Base-by-base conservation (phyloP, 2,329 filamentous ascomycete genomes). In the Zopfia rhizophila region DNA sequence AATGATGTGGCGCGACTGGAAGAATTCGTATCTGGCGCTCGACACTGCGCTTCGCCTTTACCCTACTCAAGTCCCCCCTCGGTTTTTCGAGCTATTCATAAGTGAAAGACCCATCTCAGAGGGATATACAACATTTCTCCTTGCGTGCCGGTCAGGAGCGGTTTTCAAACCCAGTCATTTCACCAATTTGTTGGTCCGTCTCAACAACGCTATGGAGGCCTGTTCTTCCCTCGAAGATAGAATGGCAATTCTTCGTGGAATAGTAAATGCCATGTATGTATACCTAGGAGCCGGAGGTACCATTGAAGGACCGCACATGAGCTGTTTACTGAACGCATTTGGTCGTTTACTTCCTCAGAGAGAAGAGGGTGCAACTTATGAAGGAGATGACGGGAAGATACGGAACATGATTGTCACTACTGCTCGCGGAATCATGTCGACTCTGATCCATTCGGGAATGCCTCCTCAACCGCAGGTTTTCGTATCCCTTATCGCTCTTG, bases 31-130 rank as follows among this genome's bases (percentile, higher is more conserved):
- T 48, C 66, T 82, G 13, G 74, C 71, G 4, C 63, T 82, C 3
- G 80, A 82, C 56, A 75, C 76, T 7, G 68, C 69, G 2, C 59
- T 81, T 5, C 71, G 79, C 18, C 65, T 82, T 5, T 75, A 72
- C 45, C 79, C 79, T 2, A 69, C 68, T 1, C 62, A 70, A 16
- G 59, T 73, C 1, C 74, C 75, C 0, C 24, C 59, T 2, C 69
- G 76, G 7, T 69, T 79, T 50, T 76, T 79, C 55, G 71, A 72
- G 25, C 40, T 76, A 1, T 76, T 81, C 52, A 65, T 79, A 27
- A 60, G 63, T 16, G 69, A 79, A 33, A 67, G 79, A 27, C 77
- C 78, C 3, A 16, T 78, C 1, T 46, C 65, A 1, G 79, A 82
- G 58, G 73, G 67, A 3, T 81, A 78, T 51, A 72, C 74, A 2